A percentile compares a stretch with the other conserved stretches of the same genome.
Evolutionary conservation across 208 protist genomes (phyloP).

Genomic region (Acanthamoeba polyphaga): DNA sequence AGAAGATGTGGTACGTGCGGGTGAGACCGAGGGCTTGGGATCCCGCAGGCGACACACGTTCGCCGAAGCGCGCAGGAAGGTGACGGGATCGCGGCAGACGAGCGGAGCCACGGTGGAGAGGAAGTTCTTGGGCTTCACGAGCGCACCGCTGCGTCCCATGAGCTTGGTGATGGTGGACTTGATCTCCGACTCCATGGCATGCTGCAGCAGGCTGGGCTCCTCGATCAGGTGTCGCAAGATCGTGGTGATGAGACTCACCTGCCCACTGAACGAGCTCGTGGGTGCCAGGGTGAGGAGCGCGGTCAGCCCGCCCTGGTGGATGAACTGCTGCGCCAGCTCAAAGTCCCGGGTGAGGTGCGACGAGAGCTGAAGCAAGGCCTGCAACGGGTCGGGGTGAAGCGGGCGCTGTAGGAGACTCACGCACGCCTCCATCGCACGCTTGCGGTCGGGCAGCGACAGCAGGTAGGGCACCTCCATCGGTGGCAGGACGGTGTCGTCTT

Average conservation of each 20-base stretch:
- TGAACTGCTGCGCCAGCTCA: conserved; percentile 63
- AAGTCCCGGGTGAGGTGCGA: conserved; percentile 58
- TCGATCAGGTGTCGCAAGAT: conserved; percentile 69
- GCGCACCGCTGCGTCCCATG: conserved; percentile 68
- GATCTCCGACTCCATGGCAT: conserved; percentile 70
- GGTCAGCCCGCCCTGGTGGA: conserved; percentile 34
- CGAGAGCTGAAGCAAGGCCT: conserved; percentile 46
- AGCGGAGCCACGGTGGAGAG: conserved; percentile 55
- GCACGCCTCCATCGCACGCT: background rate
- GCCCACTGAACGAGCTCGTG: background rate
- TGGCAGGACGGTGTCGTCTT: background rate
- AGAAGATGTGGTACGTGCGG: background rate
- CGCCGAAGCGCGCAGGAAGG: conserved; percentile 44
- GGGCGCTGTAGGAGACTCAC: conserved; percentile 33
- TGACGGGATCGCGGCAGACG: conserved; percentile 45
- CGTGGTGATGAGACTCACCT: conserved; percentile 3
- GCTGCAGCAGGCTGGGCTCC: conserved; percentile 60
- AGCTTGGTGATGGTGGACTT: conserved; percentile 63
- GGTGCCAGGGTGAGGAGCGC: background rate
- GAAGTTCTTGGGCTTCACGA: conserved; percentile 74
- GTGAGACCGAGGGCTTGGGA: conserved; percentile 54
- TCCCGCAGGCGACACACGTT: conserved; percentile 52
- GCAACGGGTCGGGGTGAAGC: conserved; percentile 35
- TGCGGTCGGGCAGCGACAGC: background rate
- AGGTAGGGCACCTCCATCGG: conserved; percentile 50